phyloP scores from a whole-genome alignment of 2,329 filamentous ascomycete species.

The Botrytis deweyae region DNA sequence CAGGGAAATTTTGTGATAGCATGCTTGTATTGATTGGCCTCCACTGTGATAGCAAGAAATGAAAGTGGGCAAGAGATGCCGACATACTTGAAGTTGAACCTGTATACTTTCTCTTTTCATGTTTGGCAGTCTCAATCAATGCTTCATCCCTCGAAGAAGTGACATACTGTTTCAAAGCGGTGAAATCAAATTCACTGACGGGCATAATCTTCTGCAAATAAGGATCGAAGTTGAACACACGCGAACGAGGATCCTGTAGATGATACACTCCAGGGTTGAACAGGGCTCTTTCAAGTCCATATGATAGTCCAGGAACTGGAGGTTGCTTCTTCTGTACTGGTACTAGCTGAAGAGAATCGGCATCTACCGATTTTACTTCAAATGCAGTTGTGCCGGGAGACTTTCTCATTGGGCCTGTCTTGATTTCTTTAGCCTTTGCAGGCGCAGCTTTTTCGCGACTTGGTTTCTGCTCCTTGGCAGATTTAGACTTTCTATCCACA shows the following conservation, averaged over 20 bases:
- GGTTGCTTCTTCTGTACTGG: slow-evolving; percentile 35
- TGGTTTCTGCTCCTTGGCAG: background rate
- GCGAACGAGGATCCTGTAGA: slow-evolving; percentile 81
- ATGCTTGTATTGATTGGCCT: slow-evolving; percentile 65
- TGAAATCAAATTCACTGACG: slow-evolving; percentile 86
- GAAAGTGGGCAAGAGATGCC: slow-evolving; percentile 80
- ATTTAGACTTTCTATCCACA: background rate
- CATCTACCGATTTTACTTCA: slow-evolving; percentile 35
- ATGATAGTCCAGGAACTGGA: slow-evolving; percentile 37
- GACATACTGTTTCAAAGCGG: slow-evolving; percentile 79
- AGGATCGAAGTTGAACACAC: slow-evolving; percentile 95
- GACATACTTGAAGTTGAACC: slow-evolving; percentile 99
- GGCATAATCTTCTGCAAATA: slow-evolving; percentile 94
- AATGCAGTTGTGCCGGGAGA: slow-evolving; percentile 18
- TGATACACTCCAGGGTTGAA: slow-evolving; percentile 95
- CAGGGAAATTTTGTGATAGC: slow-evolving; percentile 66
- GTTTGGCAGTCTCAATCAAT: slow-evolving; percentile 66
- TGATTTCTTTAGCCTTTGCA: background rate
- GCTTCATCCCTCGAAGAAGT: slow-evolving; percentile 83
- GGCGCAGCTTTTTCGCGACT: background rate
- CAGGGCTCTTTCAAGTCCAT: slow-evolving; percentile 57
- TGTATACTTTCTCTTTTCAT: slow-evolving; percentile 74
- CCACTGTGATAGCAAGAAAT: slow-evolving; percentile 86
- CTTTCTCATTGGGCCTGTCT: slow-evolving; percentile 14
- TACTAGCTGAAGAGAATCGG: slow-evolving; percentile 32